phyloP scores from a whole-genome alignment of 495 filamentous ascomycete species.

The Neurospora terricola region DNA sequence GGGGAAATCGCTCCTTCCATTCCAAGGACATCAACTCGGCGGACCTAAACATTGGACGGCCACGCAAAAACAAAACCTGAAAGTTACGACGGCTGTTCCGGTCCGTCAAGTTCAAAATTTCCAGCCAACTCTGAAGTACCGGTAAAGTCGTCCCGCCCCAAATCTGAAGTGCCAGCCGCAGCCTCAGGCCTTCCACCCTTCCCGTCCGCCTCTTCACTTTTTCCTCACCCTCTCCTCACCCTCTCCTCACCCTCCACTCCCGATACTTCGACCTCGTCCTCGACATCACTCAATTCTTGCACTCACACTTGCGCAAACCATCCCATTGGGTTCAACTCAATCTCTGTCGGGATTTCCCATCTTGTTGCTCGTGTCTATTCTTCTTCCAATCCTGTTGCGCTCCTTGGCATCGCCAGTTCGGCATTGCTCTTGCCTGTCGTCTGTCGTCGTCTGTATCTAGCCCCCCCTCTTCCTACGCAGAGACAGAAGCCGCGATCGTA shows the following conservation, averaged over 20 bases:
- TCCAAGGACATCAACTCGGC: neutral
- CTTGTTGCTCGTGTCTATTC: neutral
- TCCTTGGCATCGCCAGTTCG: neutral
- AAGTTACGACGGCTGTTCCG: neutral
- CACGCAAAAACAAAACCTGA: neutral
- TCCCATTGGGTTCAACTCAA: neutral
- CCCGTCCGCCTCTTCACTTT: neutral
- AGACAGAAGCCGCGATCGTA: neutral
- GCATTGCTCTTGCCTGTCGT: neutral
- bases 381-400: neutral
- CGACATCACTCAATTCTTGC: neutral
- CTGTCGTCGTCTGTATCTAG: neutral
- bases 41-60: neutral
- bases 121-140: neutral
- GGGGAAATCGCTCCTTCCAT: neutral
- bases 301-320: neutral
- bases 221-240: neutral
- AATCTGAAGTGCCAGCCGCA: neutral
- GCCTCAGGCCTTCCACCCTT: constrained; percentile 3
- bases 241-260: neutral
- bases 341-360: neutral
- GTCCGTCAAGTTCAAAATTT: neutral
- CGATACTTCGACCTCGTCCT: neutral
- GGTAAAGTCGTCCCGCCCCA: neutral
- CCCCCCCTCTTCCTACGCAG: neutral